These are phyloP conservation scores for Claviceps purpurea DNA, from an alignment of 2,329 filamentous ascomycete genomes.

Conservation along the genomic window DNA sequence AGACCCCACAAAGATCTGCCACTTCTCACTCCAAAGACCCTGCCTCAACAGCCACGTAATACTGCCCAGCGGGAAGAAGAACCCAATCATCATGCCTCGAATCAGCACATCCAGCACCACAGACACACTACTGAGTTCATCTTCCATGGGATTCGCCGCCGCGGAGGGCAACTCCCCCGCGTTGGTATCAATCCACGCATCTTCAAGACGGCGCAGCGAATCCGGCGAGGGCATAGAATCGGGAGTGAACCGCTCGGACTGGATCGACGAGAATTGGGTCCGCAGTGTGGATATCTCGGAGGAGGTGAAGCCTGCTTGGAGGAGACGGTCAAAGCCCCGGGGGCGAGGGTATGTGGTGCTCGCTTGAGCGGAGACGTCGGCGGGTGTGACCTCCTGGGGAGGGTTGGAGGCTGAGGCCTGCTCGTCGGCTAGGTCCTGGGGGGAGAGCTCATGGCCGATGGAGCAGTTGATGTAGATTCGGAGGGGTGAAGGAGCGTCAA, in stretches of 20 bases:
- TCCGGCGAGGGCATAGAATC: constrained; percentile 77
- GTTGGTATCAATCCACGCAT: constrained; percentile 76
- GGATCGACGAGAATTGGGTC: constrained; percentile 77
- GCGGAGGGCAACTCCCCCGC: constrained; percentile 26
- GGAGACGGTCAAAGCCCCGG: constrained; percentile 77
- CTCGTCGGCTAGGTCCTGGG: constrained; percentile 58
- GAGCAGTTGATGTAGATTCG: constrained; percentile 88
- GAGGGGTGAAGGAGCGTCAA: constrained; percentile 17
- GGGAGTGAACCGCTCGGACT: constrained; percentile 68
- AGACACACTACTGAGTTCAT: constrained; percentile 37
- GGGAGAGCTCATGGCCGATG: constrained; percentile 61
- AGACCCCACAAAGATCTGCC: constrained; percentile 75
- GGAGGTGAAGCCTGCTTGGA: constrained; percentile 66
- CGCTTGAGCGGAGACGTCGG: constrained; percentile 12
- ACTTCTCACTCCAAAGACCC: constrained; percentile 71
- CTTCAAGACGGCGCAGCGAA: constrained; percentile 66
- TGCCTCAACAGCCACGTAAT: constrained; percentile 75
- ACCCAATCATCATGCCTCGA: constrained; percentile 79
- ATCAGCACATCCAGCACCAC: constrained; percentile 68
- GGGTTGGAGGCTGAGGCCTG: constrained; percentile 29
- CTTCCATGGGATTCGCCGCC: constrained; percentile 23
- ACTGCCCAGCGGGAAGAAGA: constrained; percentile 86
- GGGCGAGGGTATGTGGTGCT: constrained; percentile 19
- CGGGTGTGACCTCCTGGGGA: constrained; percentile 30
- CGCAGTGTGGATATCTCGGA: constrained; percentile 75